Evolutionary conservation across 2,329 filamentous ascomycete species (phyloP), one percentile per base, ranked within the genome.

Genomic region (Penicillium digitatum): DNA sequence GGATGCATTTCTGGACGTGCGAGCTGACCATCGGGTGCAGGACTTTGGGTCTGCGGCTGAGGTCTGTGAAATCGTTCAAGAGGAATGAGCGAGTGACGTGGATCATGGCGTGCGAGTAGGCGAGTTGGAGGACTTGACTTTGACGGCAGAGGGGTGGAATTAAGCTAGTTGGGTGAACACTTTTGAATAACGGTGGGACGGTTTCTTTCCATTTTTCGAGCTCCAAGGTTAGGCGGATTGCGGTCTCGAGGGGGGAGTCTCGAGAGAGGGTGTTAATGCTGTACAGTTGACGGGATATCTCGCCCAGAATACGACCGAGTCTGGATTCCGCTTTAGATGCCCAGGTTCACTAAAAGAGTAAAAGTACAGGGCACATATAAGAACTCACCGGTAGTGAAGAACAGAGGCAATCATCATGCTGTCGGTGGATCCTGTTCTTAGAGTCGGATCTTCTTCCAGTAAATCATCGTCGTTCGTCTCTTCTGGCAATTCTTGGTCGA

Each of bases 401-500:
- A 73, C 64, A 31, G 72, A 73, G 12, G 72, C 72, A 42, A 69
- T 72, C 72, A 74, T 74, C 71, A 74, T 72, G 48, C 68, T 68
- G 48, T 74, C 70, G 3, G 69, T 63, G 9, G 70, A 64, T 3
- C 74, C 69, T 43, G 66, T 67, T 22, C 72, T 66, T 3, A 70
- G 55, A 1, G 61, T 57, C 8, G 74, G 64, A 24, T 80, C 71
- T 31, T 75, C 63, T 9, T 75, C 62, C 0, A 79, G 75, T 70
- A 86, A 78, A 29, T 84, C 78, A 35, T 83, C 79, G 55, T 86
- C 83, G 52, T 83, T 82, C 40, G 84, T 75, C 50, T 74, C 73
- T 24, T 72, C 67, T 5, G 84, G 84, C n/a, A 83, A 74, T 2
- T 80, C 78, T 54, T 86, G 83, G 49, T 87, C 83, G 45, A 85